Evolutionary conservation across 1,139 yeast genomes (phyloP).

Genomic region (Pichia sp.): DNA sequence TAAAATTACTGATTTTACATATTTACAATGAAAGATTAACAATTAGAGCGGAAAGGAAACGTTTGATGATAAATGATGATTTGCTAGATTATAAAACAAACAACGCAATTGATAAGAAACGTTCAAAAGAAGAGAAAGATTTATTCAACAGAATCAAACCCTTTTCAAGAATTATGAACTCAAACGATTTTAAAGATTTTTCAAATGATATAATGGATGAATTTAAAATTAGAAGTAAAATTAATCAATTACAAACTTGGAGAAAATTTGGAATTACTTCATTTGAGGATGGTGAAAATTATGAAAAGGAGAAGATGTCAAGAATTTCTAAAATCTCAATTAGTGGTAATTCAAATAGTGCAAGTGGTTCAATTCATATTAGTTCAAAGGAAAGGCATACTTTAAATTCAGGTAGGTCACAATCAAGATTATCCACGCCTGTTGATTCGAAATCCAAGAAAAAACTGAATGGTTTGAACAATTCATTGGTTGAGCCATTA

Average conservation of each 20-base stretch:
- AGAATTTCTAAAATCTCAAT: slow-evolving; percentile 18
- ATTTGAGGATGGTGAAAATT: slow-evolving; percentile 74
- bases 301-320: slow-evolving; percentile 75
- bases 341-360: background rate
- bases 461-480: background rate
- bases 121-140: slow-evolving; percentile 87
- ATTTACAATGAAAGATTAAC: slow-evolving; percentile 87
- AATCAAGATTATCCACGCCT: slow-evolving; percentile 27
- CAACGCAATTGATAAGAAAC: slow-evolving; percentile 65
- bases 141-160: slow-evolving; percentile 68
- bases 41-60: slow-evolving; percentile 86
- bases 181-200: slow-evolving; percentile 72
- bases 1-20: slow-evolving; percentile 79
- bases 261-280: slow-evolving; percentile 83
- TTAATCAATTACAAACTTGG: slow-evolving; percentile 90
- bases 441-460: slow-evolving; percentile 16
- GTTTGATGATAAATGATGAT: slow-evolving; percentile 68
- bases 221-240: slow-evolving; percentile 69
- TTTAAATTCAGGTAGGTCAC: slow-evolving; percentile 25
- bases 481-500: slow-evolving; percentile 32
- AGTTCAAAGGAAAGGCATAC: slow-evolving; percentile 26
- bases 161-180: slow-evolving; percentile 71
- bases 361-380: background rate
- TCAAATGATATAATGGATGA: slow-evolving; percentile 69
- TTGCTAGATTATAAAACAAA: slow-evolving; percentile 81